phyloP scores from a whole-genome alignment of 176 grass and related monocot genomes.

The Urochloa ruziziensis region DNA sequence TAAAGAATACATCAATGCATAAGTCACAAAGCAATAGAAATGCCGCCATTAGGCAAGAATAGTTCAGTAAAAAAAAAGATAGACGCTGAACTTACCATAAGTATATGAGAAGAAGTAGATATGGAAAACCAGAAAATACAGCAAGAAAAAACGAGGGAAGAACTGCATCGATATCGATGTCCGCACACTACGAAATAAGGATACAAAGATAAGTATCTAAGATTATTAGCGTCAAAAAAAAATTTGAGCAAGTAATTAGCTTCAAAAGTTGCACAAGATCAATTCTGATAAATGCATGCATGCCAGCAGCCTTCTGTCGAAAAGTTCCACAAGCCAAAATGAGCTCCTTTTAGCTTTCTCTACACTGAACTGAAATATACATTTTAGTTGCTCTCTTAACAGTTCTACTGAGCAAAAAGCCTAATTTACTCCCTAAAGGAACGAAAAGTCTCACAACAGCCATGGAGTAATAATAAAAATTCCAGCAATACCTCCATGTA shows the following conservation, averaged over 20 bases:
- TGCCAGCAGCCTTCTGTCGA: neutral
- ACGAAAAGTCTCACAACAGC: neutral
- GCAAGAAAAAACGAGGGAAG: constrained; percentile 97
- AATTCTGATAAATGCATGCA: constrained; percentile 9
- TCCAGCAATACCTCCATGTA: constrained; percentile 3
- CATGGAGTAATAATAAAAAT: constrained; percentile 3
- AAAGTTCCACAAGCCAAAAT: neutral
- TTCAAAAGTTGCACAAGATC: neutral
- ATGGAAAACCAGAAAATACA: constrained; percentile 99
- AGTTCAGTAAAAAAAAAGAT: neutral
- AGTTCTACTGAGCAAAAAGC: constrained; percentile 19
- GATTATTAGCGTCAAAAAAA: too few species aligned
- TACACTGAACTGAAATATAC: neutral
- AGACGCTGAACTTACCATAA: constrained; percentile 65
- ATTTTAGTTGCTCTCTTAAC: neutral
- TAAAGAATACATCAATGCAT: constrained; percentile 9
- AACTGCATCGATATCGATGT: constrained; percentile 99
- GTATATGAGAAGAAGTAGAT: constrained; percentile 98
- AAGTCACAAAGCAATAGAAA: constrained; percentile 23
- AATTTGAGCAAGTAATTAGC: too few species aligned
- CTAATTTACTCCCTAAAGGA: neutral
- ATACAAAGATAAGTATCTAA: constrained; percentile 17
- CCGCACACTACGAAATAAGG: constrained; percentile 64
- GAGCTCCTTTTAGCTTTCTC: neutral
- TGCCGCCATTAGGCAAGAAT: constrained; percentile 1